These are phyloP conservation scores for Alternaria triticimaculans DNA, from an alignment of 2,329 filamentous ascomycete species.

Conservation along the genomic window DNA sequence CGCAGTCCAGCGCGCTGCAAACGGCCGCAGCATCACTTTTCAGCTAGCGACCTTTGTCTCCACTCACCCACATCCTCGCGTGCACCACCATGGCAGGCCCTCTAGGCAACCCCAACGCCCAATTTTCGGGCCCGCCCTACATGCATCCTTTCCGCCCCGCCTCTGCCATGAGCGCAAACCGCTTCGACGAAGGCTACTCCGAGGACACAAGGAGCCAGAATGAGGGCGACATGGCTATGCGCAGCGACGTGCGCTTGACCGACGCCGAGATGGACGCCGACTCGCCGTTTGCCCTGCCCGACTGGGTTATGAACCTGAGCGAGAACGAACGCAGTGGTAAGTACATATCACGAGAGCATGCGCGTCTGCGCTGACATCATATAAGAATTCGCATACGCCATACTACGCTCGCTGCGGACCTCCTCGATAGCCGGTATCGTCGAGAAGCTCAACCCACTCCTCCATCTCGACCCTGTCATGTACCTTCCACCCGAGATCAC, in stretches of 20 bases:
- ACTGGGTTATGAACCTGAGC: conserved; percentile 61
- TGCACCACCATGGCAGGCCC: conserved; percentile 43
- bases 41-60: conserved; percentile 2
- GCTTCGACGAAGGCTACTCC: conserved; percentile 84
- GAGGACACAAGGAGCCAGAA: conserved; percentile 68
- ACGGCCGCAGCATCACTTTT: background rate
- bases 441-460: conserved; percentile 76
- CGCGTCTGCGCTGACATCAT: conserved; percentile 6
- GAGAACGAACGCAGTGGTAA: conserved; percentile 64
- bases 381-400: conserved; percentile 78
- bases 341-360: conserved; percentile 11
- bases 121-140: conserved; percentile 43
- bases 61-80: conserved; percentile 1
- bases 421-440: conserved; percentile 82
- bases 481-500: conserved; percentile 90
- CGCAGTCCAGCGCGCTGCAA: background rate
- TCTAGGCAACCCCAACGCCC: conserved; percentile 28
- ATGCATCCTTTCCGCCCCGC: conserved; percentile 46
- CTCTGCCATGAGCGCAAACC: conserved; percentile 46
- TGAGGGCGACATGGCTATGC: conserved; percentile 51
- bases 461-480: conserved; percentile 90
- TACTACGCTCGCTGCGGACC: conserved; percentile 80
- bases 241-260: conserved; percentile 43
- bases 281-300: conserved; percentile 54
- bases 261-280: conserved; percentile 44